These are phyloP conservation scores for Suillus hirtellus DNA, from an alignment of 768 basidiomycete species.

Conservation along the genomic window DNA sequence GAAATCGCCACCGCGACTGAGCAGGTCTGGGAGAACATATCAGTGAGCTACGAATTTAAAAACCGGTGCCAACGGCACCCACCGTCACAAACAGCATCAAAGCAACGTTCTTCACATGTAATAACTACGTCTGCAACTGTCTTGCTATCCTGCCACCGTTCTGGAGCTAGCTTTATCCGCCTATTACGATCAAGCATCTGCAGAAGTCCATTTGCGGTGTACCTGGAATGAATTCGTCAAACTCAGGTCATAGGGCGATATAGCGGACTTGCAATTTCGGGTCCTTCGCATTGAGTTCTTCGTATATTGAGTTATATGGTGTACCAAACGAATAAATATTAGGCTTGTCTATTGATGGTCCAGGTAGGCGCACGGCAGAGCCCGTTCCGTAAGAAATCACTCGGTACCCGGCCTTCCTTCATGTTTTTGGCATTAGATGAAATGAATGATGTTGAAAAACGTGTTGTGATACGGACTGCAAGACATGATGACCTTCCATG, in stretches of 20 bases:
- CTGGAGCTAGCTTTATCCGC: constrained; percentile 87
- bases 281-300: constrained; percentile 85
- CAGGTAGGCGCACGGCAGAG: constrained; percentile 94
- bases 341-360: constrained; percentile 94
- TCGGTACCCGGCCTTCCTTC: constrained; percentile 84
- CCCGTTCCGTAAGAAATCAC: constrained; percentile 97
- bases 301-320: constrained; percentile 93
- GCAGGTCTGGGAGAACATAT: constrained; percentile 57
- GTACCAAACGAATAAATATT: constrained; percentile 98
- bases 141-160: constrained; percentile 93
- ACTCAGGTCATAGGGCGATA: constrained; percentile 9
- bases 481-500: constrained; percentile 95
- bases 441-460: neutral
- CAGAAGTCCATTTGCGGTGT: constrained; percentile 89
- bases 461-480: constrained; percentile 60
- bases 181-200: constrained; percentile 97
- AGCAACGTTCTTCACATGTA: constrained; percentile 98
- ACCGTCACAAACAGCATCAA: constrained; percentile 99
- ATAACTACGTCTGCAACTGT: constrained; percentile 95
- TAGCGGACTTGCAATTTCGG: constrained; percentile 64
- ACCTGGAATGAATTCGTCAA: constrained; percentile 48
- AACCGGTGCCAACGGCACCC: constrained; percentile 25
- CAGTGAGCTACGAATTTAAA: constrained; percentile 16
- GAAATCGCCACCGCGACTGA: constrained; percentile 85
- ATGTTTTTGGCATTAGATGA: constrained; percentile 15